phyloP scores from a whole-genome alignment of 192 early-diverging fungal genomes.

The Piromyces finnis region DNA sequence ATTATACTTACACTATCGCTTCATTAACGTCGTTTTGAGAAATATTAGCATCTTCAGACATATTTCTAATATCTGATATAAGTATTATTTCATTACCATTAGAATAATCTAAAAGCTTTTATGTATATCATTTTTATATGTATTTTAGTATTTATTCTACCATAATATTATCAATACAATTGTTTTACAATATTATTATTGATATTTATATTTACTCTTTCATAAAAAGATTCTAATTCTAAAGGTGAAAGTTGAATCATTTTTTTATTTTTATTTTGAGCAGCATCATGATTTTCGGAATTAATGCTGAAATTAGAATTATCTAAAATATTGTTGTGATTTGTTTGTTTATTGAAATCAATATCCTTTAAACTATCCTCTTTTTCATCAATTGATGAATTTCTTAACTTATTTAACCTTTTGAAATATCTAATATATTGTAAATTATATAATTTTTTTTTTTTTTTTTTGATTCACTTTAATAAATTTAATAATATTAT shows the following conservation, averaged over 20 bases:
- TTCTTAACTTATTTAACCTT: not conserved
- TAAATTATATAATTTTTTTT: too few species aligned
- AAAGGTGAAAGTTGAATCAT: not conserved
- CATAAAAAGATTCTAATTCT: not conserved
- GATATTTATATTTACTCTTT: not conserved
- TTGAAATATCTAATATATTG: not conserved
- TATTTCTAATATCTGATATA: not conserved
- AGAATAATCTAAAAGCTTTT: not conserved
- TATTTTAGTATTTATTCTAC: too few species aligned
- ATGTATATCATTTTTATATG: too few species aligned
- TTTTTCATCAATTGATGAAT: not conserved
- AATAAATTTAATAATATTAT: too few species aligned
- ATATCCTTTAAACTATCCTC: too few species aligned
- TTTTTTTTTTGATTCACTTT: too few species aligned
- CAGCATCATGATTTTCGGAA: not conserved
- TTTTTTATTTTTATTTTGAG: not conserved
- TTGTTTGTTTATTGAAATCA: too few species aligned
- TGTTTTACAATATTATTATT: too few species aligned
- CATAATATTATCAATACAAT: too few species aligned
- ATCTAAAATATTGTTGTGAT: too few species aligned
- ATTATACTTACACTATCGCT: not conserved
- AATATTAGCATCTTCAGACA: not conserved
- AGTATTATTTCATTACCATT: not conserved
- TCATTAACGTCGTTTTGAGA: not conserved
- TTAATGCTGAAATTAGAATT: not conserved